Conservation (phyloP, 2,329 filamentous ascomycete species). For the Aspergillus caelatus region DNA sequence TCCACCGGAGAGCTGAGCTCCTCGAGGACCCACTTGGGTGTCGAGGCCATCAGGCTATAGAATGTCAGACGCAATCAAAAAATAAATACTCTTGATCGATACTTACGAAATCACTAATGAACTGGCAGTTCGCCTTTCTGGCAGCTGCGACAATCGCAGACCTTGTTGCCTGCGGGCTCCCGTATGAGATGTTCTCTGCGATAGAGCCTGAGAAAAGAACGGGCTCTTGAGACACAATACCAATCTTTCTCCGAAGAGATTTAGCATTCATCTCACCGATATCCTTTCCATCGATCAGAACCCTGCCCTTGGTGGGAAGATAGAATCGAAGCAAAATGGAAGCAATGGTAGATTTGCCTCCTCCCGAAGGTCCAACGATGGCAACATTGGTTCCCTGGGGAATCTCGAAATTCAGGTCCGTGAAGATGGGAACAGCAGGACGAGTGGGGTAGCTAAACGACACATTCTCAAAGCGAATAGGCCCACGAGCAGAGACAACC, state of each 20-base stretch:
- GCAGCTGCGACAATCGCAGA: conserved; percentile 85
- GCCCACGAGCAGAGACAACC: conserved; percentile 81
- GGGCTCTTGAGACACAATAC: conserved; percentile 93
- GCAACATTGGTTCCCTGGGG: conserved; percentile 93
- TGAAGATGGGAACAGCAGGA: conserved; percentile 89
- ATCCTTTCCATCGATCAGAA: conserved; percentile 83
- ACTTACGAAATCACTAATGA: conserved; percentile 86
- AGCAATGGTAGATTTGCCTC: conserved; percentile 94
- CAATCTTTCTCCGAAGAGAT: conserved; percentile 86
- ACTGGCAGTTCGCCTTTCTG: conserved; percentile 90
- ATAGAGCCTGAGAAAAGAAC: conserved; percentile 84
- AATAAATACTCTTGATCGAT: not conserved
- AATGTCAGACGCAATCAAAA: conserved; percentile 16
- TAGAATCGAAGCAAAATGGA: conserved; percentile 93
- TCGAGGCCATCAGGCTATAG: conserved; percentile 82
- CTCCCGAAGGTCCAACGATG: conserved; percentile 93
- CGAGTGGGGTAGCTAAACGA: conserved; percentile 91
- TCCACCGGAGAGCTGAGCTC: conserved; percentile 90
- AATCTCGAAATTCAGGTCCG: conserved; percentile 84
- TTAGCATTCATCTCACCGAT: conserved; percentile 89
- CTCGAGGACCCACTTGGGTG: conserved; percentile 87
- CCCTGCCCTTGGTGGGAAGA: conserved; percentile 72
- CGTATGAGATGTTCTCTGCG: conserved; percentile 86
- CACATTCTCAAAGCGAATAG: conserved; percentile 85
- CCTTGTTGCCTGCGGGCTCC: conserved; percentile 75